phyloP scores from a whole-genome alignment of 176 grass and related monocot species.

The Thalia dealbata region DNA sequence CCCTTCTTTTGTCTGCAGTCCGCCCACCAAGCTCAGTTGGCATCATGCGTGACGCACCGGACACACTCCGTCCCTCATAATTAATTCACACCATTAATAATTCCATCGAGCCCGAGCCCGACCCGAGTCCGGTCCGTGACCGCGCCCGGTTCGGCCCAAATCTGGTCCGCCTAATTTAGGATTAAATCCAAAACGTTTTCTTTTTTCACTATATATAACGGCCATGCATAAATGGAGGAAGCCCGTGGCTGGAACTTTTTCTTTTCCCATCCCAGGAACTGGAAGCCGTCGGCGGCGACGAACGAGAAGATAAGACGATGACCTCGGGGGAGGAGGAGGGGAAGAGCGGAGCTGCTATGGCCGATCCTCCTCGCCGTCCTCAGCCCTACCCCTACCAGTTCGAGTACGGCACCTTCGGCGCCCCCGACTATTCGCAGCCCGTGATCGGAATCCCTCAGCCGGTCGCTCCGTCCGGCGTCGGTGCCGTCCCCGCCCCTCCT shows the following conservation, averaged over 20 bases:
- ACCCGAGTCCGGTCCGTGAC: too few relatives aligned
- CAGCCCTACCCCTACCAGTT: conserved; percentile 11
- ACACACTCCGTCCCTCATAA: too few relatives aligned
- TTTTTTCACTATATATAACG: too few relatives aligned
- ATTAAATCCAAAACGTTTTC: too few relatives aligned
- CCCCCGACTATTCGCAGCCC: conserved; percentile 36
- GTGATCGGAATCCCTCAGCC: conserved; percentile 74
- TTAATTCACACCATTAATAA: too few relatives aligned
- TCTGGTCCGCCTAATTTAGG: too few relatives aligned
- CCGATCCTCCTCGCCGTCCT: not conserved
- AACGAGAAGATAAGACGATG: not conserved
- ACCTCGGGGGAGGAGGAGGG: not conserved
- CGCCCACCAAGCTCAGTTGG: too few relatives aligned
- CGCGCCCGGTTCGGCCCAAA: too few relatives aligned
- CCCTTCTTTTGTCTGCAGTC: too few relatives aligned
- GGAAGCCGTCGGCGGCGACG: not conserved
- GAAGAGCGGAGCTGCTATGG: not conserved
- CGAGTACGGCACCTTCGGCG: conserved; percentile 56
- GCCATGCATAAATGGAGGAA: not conserved
- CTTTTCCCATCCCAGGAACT: not conserved
- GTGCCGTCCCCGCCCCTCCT: conserved; percentile 29
- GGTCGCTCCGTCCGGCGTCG: conserved; percentile 31
- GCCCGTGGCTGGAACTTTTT: not conserved
- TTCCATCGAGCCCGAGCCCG: too few relatives aligned
- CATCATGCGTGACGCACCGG: too few relatives aligned